Conservation (phyloP, 2,329 filamentous ascomycete genomes). For the Colletotrichum sp. region DNA sequence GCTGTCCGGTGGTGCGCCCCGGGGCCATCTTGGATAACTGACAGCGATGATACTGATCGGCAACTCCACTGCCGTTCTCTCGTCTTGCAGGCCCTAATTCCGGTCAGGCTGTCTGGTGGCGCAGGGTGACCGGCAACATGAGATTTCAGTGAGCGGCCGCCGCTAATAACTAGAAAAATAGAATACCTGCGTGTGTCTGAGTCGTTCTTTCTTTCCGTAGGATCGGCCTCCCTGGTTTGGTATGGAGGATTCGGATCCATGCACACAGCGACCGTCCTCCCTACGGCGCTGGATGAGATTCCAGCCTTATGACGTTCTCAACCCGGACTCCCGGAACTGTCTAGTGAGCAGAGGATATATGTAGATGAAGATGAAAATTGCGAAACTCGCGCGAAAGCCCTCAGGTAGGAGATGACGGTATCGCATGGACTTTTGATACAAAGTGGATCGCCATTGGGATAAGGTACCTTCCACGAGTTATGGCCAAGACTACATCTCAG, state of each 20-base stretch:
- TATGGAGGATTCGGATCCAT: not conserved
- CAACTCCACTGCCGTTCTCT: not conserved
- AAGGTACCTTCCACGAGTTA: not conserved
- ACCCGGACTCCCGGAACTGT: not conserved
- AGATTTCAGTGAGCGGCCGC: not conserved
- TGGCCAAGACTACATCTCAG: accelerated
- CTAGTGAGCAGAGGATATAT: not conserved
- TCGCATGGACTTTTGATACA: not conserved
- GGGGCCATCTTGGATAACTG: not conserved
- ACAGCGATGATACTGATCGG: not conserved
- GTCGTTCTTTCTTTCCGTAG: accelerated
- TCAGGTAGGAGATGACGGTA: not conserved
- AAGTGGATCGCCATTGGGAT: not conserved
- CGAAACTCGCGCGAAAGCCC: not conserved
- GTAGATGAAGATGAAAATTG: not conserved
- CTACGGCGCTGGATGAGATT: too few species aligned
- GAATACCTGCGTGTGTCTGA: not conserved
- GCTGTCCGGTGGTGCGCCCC: not conserved
- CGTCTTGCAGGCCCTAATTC: not conserved
- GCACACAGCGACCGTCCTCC: not conserved
- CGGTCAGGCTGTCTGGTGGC: not conserved
- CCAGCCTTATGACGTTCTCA: not conserved
- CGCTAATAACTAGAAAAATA: not conserved
- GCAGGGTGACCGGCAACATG: not conserved
- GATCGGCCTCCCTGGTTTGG: not conserved